These are phyloP conservation scores for Phyllosticta citriasiana DNA, from an alignment of 2,329 filamentous ascomycete species.

Conservation along the genomic window DNA sequence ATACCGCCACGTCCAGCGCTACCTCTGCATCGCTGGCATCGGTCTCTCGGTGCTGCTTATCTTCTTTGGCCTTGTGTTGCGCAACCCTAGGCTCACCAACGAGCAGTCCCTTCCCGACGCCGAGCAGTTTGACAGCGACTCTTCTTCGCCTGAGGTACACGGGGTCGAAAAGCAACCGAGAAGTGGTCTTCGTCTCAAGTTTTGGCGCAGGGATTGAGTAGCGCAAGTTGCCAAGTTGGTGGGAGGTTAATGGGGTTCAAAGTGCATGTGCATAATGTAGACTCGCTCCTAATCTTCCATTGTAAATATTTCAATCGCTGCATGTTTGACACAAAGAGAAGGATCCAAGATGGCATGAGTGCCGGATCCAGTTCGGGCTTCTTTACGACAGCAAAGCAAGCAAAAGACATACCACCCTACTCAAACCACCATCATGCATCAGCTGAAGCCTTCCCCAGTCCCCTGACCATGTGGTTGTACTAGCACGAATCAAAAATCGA, in stretches of 20 bases:
- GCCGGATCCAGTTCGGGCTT: no score
- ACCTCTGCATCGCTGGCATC: constrained; percentile 43
- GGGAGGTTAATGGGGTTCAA: neutral
- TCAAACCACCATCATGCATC: no score
- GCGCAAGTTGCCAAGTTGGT: neutral
- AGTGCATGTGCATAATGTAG: neutral
- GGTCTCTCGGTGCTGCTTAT: constrained; percentile 39
- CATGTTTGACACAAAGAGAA: no score
- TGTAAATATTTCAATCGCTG: no score
- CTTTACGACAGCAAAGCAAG: no score
- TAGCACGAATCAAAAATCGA: no score
- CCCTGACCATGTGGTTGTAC: no score
- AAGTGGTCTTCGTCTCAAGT: neutral
- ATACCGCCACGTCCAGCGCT: constrained; percentile 37
- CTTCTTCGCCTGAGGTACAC: neutral
- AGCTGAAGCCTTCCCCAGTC: no score
- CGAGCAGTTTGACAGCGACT: constrained; percentile 16
- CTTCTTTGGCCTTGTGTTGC: constrained; percentile 34
- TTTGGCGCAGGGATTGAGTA: neutral
- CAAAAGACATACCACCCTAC: no score
- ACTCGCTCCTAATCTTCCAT: neutral
- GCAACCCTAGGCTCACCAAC: constrained; percentile 37
- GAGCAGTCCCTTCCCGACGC: constrained; percentile 37
- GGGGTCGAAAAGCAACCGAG: neutral
- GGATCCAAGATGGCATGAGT: no score